These are phyloP conservation scores for Naegleria gruberi DNA, from an alignment of 208 protist species.

Conservation along the genomic window DNA sequence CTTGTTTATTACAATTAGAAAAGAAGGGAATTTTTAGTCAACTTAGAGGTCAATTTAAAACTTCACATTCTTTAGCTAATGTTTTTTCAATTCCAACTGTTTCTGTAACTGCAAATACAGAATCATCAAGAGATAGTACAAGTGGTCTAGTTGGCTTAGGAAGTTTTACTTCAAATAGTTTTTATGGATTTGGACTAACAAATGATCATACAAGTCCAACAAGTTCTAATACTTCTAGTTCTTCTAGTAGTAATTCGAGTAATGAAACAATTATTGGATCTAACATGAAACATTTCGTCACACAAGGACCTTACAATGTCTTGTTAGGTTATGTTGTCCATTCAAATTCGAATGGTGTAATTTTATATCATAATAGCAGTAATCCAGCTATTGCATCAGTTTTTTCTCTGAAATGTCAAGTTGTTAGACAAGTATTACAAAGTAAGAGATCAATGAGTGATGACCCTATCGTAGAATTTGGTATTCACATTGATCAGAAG, in stretches of 20 bases:
- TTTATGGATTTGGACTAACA: too few relatives aligned
- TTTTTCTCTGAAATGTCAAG: background rate
- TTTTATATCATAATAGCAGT: background rate
- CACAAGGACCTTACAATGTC: background rate
- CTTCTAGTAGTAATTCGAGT: background rate
- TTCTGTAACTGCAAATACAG: background rate
- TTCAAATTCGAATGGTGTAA: background rate
- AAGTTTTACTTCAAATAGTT: background rate
- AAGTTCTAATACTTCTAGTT: background rate
- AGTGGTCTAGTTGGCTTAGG: too few relatives aligned
- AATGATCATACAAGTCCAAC: background rate
- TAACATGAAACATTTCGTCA: background rate
- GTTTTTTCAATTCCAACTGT: background rate
- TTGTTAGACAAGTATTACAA: background rate
- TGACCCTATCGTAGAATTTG: background rate
- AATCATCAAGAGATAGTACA: background rate
- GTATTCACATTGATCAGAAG: background rate
- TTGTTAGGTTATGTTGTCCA: background rate
- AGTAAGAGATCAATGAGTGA: background rate
- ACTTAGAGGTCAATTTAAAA: background rate
- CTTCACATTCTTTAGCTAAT: background rate
- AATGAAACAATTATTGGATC: background rate
- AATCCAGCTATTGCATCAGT: background rate
- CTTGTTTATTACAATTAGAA: constrained; percentile 1
- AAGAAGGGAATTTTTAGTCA: background rate